A percentile compares a stretch with the other conserved stretches of the same genome.
These are phyloP conservation scores for Kwoniella dejecticola DNA, from an alignment of 768 basidiomycete species.

Conservation along the genomic window DNA sequence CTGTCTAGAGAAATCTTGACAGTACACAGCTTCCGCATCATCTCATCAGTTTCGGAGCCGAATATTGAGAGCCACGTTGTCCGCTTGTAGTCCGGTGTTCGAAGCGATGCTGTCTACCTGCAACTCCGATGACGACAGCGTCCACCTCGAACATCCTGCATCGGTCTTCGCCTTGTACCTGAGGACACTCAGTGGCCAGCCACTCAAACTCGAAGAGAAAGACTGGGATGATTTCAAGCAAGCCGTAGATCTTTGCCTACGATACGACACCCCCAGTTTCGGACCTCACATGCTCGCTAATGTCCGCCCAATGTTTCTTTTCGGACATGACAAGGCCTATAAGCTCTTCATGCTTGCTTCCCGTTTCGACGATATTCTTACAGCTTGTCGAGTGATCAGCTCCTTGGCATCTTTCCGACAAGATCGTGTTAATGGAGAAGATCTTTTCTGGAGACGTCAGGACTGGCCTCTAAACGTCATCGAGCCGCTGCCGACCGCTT, in stretches of 20 bases:
- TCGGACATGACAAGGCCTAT: not conserved
- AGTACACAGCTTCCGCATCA: no score
- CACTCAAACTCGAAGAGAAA: not conserved
- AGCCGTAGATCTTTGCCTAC: not conserved
- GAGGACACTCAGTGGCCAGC: not conserved
- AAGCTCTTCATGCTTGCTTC: constrained; percentile 3
- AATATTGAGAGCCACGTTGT: no score
- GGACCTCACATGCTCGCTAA: not conserved
- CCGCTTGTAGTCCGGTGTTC: not conserved
- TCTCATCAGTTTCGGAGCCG: no score
- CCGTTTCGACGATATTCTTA: constrained; percentile 6
- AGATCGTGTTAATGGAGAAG: not conserved
- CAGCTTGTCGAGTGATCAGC: constrained; percentile 5
- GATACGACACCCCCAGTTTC: not conserved
- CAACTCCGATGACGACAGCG: not conserved
- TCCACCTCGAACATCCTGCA: not conserved
- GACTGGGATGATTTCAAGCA: not conserved
- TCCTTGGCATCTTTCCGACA: not conserved
- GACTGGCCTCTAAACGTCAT: not conserved
- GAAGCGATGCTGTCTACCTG: not conserved
- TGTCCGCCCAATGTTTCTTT: not conserved
- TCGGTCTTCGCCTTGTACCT: not conserved
- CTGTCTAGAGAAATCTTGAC: no score
- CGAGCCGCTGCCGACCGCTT: not conserved
- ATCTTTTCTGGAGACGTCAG: not conserved